phyloP scores from a whole-genome alignment of 1,139 yeast species.

The Ogataea hybrid region DNA sequence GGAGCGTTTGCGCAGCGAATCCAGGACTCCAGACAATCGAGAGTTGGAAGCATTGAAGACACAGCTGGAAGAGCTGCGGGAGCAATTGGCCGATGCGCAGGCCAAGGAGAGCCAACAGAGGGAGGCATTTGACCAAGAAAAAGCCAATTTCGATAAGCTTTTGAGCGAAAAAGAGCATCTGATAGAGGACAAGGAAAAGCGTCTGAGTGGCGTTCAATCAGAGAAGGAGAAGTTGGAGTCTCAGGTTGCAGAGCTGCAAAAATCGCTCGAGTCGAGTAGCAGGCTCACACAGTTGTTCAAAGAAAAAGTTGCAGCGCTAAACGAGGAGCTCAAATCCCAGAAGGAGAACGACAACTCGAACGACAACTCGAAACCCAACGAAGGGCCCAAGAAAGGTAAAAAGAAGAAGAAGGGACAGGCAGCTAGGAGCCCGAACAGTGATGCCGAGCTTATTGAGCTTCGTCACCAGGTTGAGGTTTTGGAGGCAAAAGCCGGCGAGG shows the following conservation, averaged over 20 bases:
- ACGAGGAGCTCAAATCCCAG: too few species aligned
- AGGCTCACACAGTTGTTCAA: too few species aligned
- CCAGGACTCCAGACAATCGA: neutral
- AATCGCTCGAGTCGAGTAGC: too few species aligned
- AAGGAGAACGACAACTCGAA: too few species aligned
- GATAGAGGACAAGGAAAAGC: conserved; percentile 3
- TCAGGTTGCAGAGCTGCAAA: conserved; percentile 16
- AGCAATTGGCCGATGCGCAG: neutral
- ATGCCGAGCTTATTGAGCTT: too few species aligned
- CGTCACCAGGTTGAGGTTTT: too few species aligned
- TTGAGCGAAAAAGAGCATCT: neutral
- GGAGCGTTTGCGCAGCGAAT: neutral
- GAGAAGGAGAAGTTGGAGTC: conserved; percentile 2
- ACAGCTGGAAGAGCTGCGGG: neutral
- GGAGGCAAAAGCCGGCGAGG: too few species aligned
- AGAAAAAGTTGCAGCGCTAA: too few species aligned
- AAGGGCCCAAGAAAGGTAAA: too few species aligned
- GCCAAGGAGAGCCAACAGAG: neutral
- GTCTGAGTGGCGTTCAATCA: neutral
- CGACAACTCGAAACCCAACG: too few species aligned
- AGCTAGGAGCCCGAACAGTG: too few species aligned
- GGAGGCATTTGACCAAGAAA: neutral
- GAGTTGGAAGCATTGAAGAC: neutral
- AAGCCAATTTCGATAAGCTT: neutral
- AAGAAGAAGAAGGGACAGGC: too few species aligned